A percentile compares a stretch with the other conserved stretches of the same genome.
phyloP scores from a whole-genome alignment of 75 land plant species.

The Sequoia sempervirens region DNA sequence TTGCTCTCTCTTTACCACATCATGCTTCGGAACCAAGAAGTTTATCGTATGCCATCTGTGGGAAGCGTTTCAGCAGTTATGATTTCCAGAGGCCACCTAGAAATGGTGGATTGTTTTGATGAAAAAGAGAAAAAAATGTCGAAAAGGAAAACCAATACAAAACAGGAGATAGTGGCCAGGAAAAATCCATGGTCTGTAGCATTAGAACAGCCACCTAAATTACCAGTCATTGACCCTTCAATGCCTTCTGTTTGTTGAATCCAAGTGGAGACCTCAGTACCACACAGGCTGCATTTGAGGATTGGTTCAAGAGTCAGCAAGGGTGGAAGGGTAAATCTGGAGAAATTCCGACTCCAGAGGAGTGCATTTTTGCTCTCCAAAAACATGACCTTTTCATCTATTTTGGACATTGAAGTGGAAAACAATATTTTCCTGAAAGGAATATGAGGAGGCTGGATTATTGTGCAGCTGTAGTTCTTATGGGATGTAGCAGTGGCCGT shows the following conservation, averaged over 20 bases:
- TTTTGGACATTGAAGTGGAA: slow-evolving; percentile 94
- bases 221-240: slow-evolving; percentile 66
- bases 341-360: slow-evolving; percentile 63
- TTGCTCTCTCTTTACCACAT: too few relatives aligned
- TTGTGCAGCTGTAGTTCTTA: slow-evolving; percentile 84
- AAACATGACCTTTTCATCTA: slow-evolving; percentile 81
- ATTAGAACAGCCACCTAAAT: background rate
- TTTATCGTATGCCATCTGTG: too few relatives aligned
- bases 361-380: slow-evolving; percentile 61
- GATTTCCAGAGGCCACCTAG: slow-evolving; percentile 14
- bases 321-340: slow-evolving; percentile 85
- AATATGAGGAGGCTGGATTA: slow-evolving; percentile 53
- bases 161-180: background rate
- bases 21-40: too few relatives aligned
- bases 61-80: slow-evolving; percentile 44
- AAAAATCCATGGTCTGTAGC: background rate
- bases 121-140: slow-evolving; percentile 4
- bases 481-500: slow-evolving; percentile 99
- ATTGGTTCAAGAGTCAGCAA: slow-evolving; percentile 68
- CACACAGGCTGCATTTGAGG: slow-evolving; percentile 85
- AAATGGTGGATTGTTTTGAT: background rate
- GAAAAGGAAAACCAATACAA: background rate
- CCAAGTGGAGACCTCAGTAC: slow-evolving; percentile 78
- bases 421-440: slow-evolving; percentile 65
- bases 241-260: slow-evolving; percentile 80